phyloP scores from a whole-genome alignment of 108 stramenopile genomes.

The Fragilariopsis cylindrus region DNA sequence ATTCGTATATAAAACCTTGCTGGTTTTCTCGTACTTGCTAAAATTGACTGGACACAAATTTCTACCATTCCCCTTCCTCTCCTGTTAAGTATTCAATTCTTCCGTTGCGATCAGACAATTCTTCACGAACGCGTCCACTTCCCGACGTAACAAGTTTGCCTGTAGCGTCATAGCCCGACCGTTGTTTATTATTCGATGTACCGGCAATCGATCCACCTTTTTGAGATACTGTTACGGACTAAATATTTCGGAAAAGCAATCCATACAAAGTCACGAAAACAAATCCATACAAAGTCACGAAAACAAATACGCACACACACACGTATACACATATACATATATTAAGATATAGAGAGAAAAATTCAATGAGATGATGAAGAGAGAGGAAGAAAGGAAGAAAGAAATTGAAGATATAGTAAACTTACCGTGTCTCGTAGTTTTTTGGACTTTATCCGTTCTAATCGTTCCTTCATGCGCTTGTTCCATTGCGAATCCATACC shows the following conservation, averaged over 20 bases:
- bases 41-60: slow-evolving; percentile 39
- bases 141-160: slow-evolving; percentile 10
- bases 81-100: slow-evolving; percentile 27
- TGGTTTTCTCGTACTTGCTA: slow-evolving; percentile 26
- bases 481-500: slow-evolving; percentile 34
- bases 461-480: slow-evolving; percentile 29
- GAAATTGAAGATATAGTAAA: no score
- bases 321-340: background rate
- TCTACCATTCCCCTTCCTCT: slow-evolving; percentile 32
- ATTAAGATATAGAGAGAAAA: background rate
- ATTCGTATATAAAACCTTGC: slow-evolving; percentile 19
- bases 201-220: slow-evolving; percentile 5
- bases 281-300: background rate
- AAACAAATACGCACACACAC: background rate
- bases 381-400: background rate
- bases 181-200: slow-evolving; percentile 14
- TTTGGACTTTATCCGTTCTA: slow-evolving; percentile 29
- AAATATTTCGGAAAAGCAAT: no score
- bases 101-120: slow-evolving; percentile 23
- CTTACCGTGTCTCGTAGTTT: slow-evolving; percentile 23
- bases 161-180: slow-evolving; percentile 3
- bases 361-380: background rate
- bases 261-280: background rate
- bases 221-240: slow-evolving; percentile 27
- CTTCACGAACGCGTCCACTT: slow-evolving; percentile 29